phyloP scores from a whole-genome alignment of 2,329 filamentous ascomycete species.

The Hypoxylon sp. region DNA sequence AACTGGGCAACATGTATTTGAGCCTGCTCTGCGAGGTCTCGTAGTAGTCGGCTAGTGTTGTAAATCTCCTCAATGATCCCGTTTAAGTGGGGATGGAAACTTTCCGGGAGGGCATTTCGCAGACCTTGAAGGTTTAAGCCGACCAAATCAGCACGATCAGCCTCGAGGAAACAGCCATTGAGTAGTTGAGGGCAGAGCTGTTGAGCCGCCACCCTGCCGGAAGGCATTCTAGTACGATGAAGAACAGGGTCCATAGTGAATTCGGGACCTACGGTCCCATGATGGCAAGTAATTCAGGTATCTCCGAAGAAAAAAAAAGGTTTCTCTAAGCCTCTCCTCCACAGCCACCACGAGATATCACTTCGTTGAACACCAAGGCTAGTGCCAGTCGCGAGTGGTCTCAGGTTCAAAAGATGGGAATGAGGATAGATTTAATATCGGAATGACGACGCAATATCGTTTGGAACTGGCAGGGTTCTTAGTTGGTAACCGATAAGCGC shows the following conservation, averaged over 20 bases:
- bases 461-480: slow-evolving; percentile 12
- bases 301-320: slow-evolving; percentile 13
- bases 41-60: slow-evolving; percentile 60
- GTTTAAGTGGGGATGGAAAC: slow-evolving; percentile 62
- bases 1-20: slow-evolving; percentile 65
- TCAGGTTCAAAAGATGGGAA: slow-evolving; percentile 7
- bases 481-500: slow-evolving; percentile 40
- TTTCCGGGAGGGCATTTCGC: slow-evolving; percentile 59
- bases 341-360: slow-evolving; percentile 25
- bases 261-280: slow-evolving; percentile 41
- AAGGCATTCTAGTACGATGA: slow-evolving; percentile 39
- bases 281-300: slow-evolving; percentile 26
- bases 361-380: slow-evolving; percentile 28
- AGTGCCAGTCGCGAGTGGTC: slow-evolving; percentile 12
- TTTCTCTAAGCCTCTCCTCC: slow-evolving; percentile 28
- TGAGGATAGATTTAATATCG: slow-evolving; percentile 9
- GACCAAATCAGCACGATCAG: slow-evolving; percentile 65
- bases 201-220: slow-evolving; percentile 38
- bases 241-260: slow-evolving; percentile 45
- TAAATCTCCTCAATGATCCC: slow-evolving; percentile 63
- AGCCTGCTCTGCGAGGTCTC: slow-evolving; percentile 67
- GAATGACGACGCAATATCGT: slow-evolving; percentile 20
- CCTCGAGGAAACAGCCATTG: slow-evolving; percentile 67
- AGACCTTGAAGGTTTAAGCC: slow-evolving; percentile 64
- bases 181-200: slow-evolving; percentile 57